These are phyloP conservation scores for Monosporascus sp. DNA, from an alignment of 2,329 filamentous ascomycete species.

Conservation along the genomic window DNA sequence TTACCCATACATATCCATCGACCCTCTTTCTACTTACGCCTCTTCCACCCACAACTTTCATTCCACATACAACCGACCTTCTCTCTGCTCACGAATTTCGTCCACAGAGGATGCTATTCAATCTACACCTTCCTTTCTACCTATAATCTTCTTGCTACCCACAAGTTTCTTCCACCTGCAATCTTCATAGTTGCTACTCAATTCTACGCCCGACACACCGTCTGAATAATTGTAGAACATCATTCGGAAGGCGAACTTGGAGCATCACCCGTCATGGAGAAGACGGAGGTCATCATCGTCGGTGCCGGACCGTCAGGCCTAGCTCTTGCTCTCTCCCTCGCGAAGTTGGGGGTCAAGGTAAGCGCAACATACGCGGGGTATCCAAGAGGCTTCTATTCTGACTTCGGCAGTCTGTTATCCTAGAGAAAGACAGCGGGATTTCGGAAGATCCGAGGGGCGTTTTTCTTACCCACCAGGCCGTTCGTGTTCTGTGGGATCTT, in stretches of 20 bases:
- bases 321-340: constrained; percentile 15
- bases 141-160: background rate
- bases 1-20: no score
- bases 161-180: no score
- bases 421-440: constrained; percentile 19
- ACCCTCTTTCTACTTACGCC: no score
- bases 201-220: background rate
- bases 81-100: no score
- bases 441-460: constrained; percentile 19
- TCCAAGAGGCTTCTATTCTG: background rate
- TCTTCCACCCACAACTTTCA: no score
- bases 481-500: constrained; percentile 19
- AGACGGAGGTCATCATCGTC: constrained; percentile 20
- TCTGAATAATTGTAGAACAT: background rate
- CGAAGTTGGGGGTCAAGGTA: constrained; percentile 17
- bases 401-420: constrained; percentile 11
- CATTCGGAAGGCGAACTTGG: background rate
- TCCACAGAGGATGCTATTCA: background rate
- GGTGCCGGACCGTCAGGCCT: constrained; percentile 21
- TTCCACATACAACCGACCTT: no score
- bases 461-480: constrained; percentile 16
- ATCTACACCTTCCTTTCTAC: background rate
- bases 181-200: no score
- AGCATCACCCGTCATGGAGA: constrained; percentile 10
- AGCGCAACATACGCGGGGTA: background rate